Evolutionary conservation across 140 eudicot genomes (phyloP).

Genomic region (Cichorium intybus): DNA sequence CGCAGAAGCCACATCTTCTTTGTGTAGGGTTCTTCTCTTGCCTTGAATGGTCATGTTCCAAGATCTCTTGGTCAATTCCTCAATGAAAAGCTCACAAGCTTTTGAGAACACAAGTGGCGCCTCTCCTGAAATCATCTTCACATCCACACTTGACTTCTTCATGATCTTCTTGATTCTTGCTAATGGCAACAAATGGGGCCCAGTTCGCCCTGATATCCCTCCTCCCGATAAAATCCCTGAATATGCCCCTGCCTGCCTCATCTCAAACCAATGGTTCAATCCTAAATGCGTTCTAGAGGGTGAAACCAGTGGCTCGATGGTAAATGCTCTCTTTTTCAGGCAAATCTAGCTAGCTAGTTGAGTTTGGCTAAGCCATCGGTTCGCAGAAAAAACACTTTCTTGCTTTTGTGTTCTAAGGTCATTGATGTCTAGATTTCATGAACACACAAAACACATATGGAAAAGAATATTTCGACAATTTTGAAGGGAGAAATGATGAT

Average conservation of each 20-base stretch:
- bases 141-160: slow-evolving; percentile 78
- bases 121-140: slow-evolving; percentile 82
- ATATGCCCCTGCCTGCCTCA: slow-evolving; percentile 71
- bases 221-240: slow-evolving; percentile 57
- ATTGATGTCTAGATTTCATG: neutral
- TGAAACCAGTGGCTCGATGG: too few species aligned
- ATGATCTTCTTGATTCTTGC: slow-evolving; percentile 88
- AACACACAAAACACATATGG: neutral
- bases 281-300: too few species aligned
- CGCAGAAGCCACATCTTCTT: slow-evolving; percentile 71
- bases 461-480: neutral
- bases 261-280: slow-evolving; percentile 13
- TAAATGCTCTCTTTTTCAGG: neutral
- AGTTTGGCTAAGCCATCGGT: too few species aligned
- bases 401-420: neutral
- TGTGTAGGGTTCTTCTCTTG: slow-evolving; percentile 64
- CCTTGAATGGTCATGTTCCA: slow-evolving; percentile 59
- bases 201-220: slow-evolving; percentile 51
- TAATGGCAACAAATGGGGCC: slow-evolving; percentile 64
- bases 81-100: slow-evolving; percentile 74
- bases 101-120: slow-evolving; percentile 80
- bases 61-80: slow-evolving; percentile 64
- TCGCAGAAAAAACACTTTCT: too few species aligned
- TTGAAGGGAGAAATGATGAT: neutral
- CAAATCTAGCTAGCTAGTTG: too few species aligned